Conservation (phyloP, 2,329 filamentous ascomycete species). For the Aspergillus sp. region DNA sequence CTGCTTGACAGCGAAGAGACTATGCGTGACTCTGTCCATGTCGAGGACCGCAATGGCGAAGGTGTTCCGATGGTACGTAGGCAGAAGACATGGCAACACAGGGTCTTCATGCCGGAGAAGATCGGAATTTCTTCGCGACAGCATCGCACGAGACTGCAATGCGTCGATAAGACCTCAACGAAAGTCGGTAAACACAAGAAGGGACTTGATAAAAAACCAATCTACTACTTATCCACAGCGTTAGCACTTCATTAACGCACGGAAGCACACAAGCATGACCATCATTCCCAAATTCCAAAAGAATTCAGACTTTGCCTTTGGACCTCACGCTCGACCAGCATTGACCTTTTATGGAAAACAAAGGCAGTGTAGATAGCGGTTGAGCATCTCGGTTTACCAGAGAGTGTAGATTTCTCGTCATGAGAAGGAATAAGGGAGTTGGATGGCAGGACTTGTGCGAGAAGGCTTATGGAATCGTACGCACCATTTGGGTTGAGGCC, state of each 20-base stretch:
- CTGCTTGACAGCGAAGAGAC: too few species aligned
- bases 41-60: too few species aligned
- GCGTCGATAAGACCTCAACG: too few species aligned
- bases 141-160: too few species aligned
- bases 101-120: neutral
- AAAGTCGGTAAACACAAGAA: too few species aligned
- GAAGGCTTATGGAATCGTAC: neutral
- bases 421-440: slow-evolving; percentile 9
- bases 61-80: neutral
- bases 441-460: neutral
- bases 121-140: too few species aligned
- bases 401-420: slow-evolving; percentile 42
- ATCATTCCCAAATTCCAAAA: slow-evolving; percentile 4
- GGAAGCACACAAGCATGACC: neutral
- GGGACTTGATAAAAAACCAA: neutral
- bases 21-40: too few species aligned
- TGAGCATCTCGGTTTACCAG: slow-evolving; percentile 48
- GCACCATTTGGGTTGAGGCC: neutral
- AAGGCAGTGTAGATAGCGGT: slow-evolving; percentile 31
- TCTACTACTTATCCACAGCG: neutral
- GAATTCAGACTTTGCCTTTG: slow-evolving; percentile 46
- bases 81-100: neutral
- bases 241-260: neutral
- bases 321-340: slow-evolving; percentile 46
- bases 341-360: slow-evolving; percentile 2